Percentiles rank a stretch among this genome's conserved stretches.
These are phyloP conservation scores for Erucastrum elatum DNA, from an alignment of 345 rosid genomes.

Conservation along the genomic window DNA sequence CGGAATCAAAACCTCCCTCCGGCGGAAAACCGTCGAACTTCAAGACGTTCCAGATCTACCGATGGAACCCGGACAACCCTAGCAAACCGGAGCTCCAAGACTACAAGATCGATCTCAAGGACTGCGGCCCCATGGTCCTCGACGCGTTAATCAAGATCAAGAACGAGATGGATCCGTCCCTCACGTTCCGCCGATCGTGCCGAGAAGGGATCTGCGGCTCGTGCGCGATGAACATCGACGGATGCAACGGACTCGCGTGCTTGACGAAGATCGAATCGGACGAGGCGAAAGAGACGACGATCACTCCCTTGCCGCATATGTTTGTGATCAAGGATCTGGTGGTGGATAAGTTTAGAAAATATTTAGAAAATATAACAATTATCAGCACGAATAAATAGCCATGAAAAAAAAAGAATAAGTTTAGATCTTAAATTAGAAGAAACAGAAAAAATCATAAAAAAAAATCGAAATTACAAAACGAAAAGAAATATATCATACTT, in stretches of 20 bases:
- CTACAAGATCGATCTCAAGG: conserved; percentile 77
- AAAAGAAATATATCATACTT: not conserved
- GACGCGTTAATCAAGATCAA: conserved; percentile 97
- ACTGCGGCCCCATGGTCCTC: conserved; percentile 95
- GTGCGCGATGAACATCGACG: conserved; percentile 98
- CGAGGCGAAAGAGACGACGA: conserved; percentile 42
- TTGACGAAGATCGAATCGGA: conserved; percentile 65
- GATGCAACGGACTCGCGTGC: conserved; percentile 94
- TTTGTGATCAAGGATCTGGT: conserved; percentile 94
- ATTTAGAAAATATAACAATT: too few relatives aligned
- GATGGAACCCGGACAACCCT: conserved; percentile 90
- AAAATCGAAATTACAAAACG: not conserved
- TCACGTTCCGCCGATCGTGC: conserved; percentile 95
- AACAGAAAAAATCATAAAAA: not conserved
- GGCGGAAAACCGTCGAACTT: conserved; percentile 31
- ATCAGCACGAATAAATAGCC: not conserved
- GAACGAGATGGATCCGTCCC: conserved; percentile 93
- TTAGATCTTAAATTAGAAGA: not conserved
- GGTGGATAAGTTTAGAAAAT: conserved; percentile 66
- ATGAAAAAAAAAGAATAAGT: too few relatives aligned
- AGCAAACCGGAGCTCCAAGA: conserved; percentile 74
- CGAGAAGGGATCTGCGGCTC: conserved; percentile 98
- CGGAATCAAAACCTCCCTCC: conserved; percentile 29
- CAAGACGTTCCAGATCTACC: conserved; percentile 89
- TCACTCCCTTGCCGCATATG: conserved; percentile 95